These are phyloP conservation scores for Kernera saxatilis DNA, from an alignment of 345 rosid genomes.

Conservation along the genomic window DNA sequence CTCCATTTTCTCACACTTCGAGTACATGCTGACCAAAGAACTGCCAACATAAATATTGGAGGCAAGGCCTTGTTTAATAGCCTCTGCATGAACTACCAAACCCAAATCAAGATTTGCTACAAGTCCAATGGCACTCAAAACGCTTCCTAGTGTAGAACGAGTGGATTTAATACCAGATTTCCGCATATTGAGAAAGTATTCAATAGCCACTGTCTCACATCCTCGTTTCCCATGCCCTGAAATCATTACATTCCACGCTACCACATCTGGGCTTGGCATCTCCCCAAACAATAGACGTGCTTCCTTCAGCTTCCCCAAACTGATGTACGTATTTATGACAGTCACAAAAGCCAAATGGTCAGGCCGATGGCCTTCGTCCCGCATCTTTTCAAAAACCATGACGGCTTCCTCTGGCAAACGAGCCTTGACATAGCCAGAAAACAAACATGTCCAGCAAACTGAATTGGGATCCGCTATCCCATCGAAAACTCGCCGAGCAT, in stretches of 20 bases:
- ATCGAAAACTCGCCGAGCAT: conserved; percentile 62
- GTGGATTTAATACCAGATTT: conserved; percentile 58
- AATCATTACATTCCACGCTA: conserved; percentile 94
- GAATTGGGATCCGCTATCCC: conserved; percentile 49
- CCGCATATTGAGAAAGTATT: conserved; percentile 58
- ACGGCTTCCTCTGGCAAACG: conserved; percentile 68
- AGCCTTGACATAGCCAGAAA: conserved; percentile 67
- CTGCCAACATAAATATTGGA: conserved; percentile 83
- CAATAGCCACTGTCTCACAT: conserved; percentile 45
- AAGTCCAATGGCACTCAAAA: conserved; percentile 65
- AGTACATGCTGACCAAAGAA: conserved; percentile 79
- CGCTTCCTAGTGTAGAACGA: conserved; percentile 84
- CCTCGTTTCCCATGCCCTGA: conserved; percentile 87
- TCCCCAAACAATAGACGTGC: conserved; percentile 52
- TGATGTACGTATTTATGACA: conserved; percentile 50
- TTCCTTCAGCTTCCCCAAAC: conserved; percentile 63
- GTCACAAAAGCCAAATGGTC: conserved; percentile 73
- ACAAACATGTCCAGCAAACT: conserved; percentile 85
- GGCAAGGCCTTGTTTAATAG: conserved; percentile 72
- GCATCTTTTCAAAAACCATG: conserved; percentile 52
- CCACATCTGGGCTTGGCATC: conserved; percentile 64
- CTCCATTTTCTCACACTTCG: conserved; percentile 65
- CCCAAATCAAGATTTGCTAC: conserved; percentile 57
- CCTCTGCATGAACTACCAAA: conserved; percentile 76
- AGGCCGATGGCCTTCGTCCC: conserved; percentile 46